phyloP scores from a whole-genome alignment of 306 rosid genomes.

The Castanospermum australe region DNA sequence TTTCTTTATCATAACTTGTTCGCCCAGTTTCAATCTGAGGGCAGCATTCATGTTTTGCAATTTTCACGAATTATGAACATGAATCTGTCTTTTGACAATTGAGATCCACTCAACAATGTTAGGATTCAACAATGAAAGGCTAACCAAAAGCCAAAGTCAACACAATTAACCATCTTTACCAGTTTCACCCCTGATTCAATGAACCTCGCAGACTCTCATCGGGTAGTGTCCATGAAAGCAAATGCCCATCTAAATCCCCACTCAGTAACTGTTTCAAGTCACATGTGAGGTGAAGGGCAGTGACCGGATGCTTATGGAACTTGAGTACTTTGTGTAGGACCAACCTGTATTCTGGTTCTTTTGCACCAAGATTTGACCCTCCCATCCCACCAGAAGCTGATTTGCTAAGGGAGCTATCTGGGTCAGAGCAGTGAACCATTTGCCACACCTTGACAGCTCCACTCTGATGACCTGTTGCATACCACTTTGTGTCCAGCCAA shows the following conservation, averaged over 20 bases:
- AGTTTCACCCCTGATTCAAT: slow-evolving; percentile 69
- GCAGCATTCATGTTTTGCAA: slow-evolving; percentile 46
- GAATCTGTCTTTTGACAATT: slow-evolving; percentile 27
- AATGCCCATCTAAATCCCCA: slow-evolving; percentile 89
- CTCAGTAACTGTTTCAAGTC: slow-evolving; percentile 90
- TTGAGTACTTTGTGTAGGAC: slow-evolving; percentile 79
- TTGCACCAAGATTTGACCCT: slow-evolving; percentile 50
- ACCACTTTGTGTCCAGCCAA: slow-evolving; percentile 97
- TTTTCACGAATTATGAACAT: slow-evolving; percentile 33
- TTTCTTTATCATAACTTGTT: slow-evolving; percentile 34
- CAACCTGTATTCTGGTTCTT: slow-evolving; percentile 75
- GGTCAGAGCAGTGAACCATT: slow-evolving; percentile 78
- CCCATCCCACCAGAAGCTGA: slow-evolving; percentile 48
- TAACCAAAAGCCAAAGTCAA: slow-evolving; percentile 49
- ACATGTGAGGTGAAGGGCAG: slow-evolving; percentile 74
- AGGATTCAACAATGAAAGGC: slow-evolving; percentile 45
- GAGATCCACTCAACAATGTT: slow-evolving; percentile 32
- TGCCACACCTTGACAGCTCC: slow-evolving; percentile 99
- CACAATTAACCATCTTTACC: slow-evolving; percentile 26
- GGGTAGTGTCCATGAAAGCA: slow-evolving; percentile 85
- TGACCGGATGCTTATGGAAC: slow-evolving; percentile 87
- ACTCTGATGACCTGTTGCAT: slow-evolving; percentile 99
- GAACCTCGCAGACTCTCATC: slow-evolving; percentile 80
- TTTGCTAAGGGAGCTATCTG: slow-evolving; percentile 57
- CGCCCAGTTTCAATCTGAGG: slow-evolving; percentile 39